These are phyloP conservation scores for Eustoma russellianum DNA, from an alignment of 257 asterid genomes.

Conservation along the genomic window DNA sequence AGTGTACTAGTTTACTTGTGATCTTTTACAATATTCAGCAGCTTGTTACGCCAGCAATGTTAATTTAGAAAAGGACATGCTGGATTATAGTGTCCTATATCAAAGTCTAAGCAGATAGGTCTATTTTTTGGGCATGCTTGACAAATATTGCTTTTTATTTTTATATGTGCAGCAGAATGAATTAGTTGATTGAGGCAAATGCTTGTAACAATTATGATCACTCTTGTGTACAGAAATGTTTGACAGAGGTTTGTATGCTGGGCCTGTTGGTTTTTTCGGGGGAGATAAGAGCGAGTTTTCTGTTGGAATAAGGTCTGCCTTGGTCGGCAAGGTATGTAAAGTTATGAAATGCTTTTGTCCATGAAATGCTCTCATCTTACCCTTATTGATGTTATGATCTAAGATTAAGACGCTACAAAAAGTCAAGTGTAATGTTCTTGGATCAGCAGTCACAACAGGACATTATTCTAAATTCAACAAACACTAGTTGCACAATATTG, in stretches of 20 bases:
- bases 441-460: background rate
- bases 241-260: conserved; percentile 99
- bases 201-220: background rate
- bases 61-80: no score
- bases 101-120: no score
- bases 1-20: no score
- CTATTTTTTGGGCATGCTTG: no score
- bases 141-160: no score
- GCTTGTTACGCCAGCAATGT: no score
- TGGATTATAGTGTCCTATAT: no score
- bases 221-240: conserved; percentile 56
- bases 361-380: background rate
- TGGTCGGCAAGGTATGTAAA: conserved; percentile 70
- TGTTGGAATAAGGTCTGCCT: conserved; percentile 95
- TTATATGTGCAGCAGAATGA: no score
- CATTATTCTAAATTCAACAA: background rate
- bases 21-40: no score
- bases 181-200: background rate
- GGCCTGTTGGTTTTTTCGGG: conserved; percentile 98
- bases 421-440: background rate
- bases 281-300: conserved; percentile 95
- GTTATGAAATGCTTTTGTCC: background rate
- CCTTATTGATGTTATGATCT: background rate
- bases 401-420: background rate
- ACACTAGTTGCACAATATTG: background rate